phyloP scores from a whole-genome alignment of 148 eudicot species.

The Fagopyrum tataricum region DNA sequence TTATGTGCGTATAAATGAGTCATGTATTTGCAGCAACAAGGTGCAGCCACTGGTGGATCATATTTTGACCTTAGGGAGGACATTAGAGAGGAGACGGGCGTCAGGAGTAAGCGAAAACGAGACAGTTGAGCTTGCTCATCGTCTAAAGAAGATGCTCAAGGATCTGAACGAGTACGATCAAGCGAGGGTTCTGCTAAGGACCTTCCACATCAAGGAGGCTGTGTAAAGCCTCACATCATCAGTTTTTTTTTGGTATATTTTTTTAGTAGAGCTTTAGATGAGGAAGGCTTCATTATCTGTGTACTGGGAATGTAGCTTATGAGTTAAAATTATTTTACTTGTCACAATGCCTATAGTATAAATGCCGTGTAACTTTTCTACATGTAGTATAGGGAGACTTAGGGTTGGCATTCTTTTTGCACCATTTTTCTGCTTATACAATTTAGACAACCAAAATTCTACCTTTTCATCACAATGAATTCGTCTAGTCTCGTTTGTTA shows the following conservation, averaged over 20 bases:
- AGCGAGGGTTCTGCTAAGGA: slow-evolving; percentile 61
- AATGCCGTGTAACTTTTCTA: no score
- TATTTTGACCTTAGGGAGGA: slow-evolving; percentile 49
- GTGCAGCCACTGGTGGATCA: slow-evolving; percentile 76
- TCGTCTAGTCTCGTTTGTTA: no score
- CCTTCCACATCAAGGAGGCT: slow-evolving; percentile 82
- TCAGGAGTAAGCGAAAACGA: slow-evolving; percentile 43
- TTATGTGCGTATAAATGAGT: neutral
- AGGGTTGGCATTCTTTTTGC: no score
- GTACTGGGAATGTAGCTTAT: neutral
- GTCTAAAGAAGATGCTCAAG: slow-evolving; percentile 84
- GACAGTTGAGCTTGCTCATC: slow-evolving; percentile 56
- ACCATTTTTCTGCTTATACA: no score
- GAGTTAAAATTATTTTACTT: neutral
- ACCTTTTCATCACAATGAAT: no score
- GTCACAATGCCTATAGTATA: no score
- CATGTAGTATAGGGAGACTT: no score
- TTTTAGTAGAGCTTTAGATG: neutral
- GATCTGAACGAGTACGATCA: slow-evolving; percentile 86
- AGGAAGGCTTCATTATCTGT: neutral
- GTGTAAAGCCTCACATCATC: slow-evolving; percentile 22
- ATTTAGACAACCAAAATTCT: no score
- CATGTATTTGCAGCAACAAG: slow-evolving; percentile 48
- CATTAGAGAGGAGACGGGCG: slow-evolving; percentile 55
- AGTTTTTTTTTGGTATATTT: neutral